Conservation (phyloP, 2,329 filamentous ascomycete species). For the Dactylellina haptotyla region DNA sequence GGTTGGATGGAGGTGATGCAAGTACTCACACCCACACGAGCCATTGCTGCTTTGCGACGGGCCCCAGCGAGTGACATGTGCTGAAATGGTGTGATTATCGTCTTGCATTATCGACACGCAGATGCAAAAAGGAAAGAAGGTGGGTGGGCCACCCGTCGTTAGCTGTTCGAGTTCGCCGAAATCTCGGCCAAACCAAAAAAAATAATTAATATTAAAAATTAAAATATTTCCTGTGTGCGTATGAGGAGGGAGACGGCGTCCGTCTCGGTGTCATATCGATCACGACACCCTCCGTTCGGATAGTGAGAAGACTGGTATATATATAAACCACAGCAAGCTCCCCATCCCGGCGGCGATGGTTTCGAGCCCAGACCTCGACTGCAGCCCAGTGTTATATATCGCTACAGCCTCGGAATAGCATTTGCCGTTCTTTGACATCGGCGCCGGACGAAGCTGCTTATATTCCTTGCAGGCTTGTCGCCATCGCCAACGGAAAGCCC, state of each 20-base stretch:
- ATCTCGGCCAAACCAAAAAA: background rate
- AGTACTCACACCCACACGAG: slow-evolving; percentile 9
- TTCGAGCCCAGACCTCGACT: too few relatives aligned
- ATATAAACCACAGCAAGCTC: background rate
- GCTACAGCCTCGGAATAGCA: too few relatives aligned
- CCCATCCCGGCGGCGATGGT: too few relatives aligned
- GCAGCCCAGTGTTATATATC: too few relatives aligned
- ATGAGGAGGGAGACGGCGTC: slow-evolving; percentile 15
- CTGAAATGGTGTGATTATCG: slow-evolving; percentile 42
- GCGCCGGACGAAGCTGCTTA: slow-evolving; percentile 4
- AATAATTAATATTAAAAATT: too few relatives aligned
- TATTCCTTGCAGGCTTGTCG: background rate
- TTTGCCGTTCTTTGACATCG: too few relatives aligned
- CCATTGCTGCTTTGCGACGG: slow-evolving; percentile 7
- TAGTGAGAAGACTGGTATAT: too few relatives aligned
- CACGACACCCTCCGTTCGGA: too few relatives aligned
- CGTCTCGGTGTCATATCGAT: slow-evolving; percentile 18
- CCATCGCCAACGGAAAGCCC: too few relatives aligned
- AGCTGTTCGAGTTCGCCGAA: slow-evolving; percentile 19
- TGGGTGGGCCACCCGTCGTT: background rate
- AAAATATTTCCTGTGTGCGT: too few relatives aligned
- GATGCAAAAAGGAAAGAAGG: background rate
- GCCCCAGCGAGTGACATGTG: slow-evolving; percentile 18
- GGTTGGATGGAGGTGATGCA: background rate
- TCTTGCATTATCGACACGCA: slow-evolving; percentile 49